These are phyloP conservation scores for Lyophyllum decastes DNA, from an alignment of 768 basidiomycete genomes.

Conservation along the genomic window DNA sequence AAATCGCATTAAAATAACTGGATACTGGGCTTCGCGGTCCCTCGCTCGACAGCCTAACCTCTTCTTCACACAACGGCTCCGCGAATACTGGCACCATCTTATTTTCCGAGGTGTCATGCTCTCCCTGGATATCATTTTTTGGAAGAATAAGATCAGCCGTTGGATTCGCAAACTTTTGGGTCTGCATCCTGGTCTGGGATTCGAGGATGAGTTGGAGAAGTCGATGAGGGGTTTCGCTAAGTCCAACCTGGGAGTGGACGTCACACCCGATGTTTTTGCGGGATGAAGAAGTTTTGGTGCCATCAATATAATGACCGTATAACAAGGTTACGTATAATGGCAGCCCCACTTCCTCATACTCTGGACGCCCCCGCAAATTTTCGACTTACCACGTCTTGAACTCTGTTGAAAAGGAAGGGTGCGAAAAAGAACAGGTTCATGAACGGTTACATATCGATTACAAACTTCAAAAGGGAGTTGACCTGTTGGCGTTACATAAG, in stretches of 20 bases:
- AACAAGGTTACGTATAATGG: too few relatives aligned
- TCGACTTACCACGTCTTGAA: too few relatives aligned
- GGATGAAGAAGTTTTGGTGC: constrained; percentile 33
- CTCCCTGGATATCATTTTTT: constrained; percentile 74
- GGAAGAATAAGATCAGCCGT: constrained; percentile 53
- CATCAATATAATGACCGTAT: too few relatives aligned
- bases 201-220: constrained; percentile 83
- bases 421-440: too few relatives aligned
- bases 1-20: constrained; percentile 89
- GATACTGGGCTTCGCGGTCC: constrained; percentile 77
- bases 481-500: too few relatives aligned
- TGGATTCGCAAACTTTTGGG: constrained; percentile 47
- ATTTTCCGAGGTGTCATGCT: constrained; percentile 68
- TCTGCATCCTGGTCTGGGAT: constrained; percentile 45
- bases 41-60: constrained; percentile 48
- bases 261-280: constrained; percentile 56
- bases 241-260: constrained; percentile 77
- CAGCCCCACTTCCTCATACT: too few relatives aligned
- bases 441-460: too few relatives aligned
- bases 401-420: too few relatives aligned
- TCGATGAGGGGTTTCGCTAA: constrained; percentile 77
- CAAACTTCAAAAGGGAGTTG: too few relatives aligned
- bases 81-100: constrained; percentile 59
- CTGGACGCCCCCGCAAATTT: too few relatives aligned
- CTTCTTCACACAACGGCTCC: constrained; percentile 38